Conservation (phyloP, 2,329 filamentous ascomycete species). For the Pyrenochaeta sp. region DNA sequence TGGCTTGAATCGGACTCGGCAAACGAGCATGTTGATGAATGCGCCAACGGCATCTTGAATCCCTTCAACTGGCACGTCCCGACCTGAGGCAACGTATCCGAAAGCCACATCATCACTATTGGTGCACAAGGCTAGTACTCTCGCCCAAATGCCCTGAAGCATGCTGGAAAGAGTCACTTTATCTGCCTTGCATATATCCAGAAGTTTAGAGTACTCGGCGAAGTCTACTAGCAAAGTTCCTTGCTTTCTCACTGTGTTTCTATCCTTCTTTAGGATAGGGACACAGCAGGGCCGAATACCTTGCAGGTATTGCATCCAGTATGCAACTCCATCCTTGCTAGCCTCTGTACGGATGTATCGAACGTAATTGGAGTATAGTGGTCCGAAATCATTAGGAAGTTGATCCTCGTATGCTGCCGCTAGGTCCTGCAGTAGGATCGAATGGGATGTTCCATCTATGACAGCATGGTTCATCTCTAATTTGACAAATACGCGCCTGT, state of each 20-base stretch:
- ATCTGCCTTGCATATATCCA: conserved; percentile 44
- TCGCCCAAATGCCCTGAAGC: conserved; percentile 42
- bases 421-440: conserved; percentile 15
- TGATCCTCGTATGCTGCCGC: conserved; percentile 15
- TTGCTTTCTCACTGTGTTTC: background rate
- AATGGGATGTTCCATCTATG: conserved; percentile 20
- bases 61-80: conserved; percentile 44
- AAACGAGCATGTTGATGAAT: conserved; percentile 53
- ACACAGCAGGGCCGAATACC: conserved; percentile 16
- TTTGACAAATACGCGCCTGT: conserved; percentile 6
- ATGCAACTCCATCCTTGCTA: conserved; percentile 6
- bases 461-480: conserved; percentile 29
- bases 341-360: conserved; percentile 12
- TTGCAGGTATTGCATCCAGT: conserved; percentile 18
- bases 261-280: conserved; percentile 9
- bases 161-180: conserved; percentile 57
- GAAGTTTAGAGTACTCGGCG: conserved; percentile 6
- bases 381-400: conserved; percentile 2
- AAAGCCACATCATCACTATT: conserved; percentile 44
- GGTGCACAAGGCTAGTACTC: conserved; percentile 36
- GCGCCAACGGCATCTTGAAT: conserved; percentile 48
- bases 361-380: conserved; percentile 24
- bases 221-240: conserved; percentile 6
- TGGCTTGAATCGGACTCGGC: conserved; percentile 44
- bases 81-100: conserved; percentile 47